Evolutionary conservation across 2,329 filamentous ascomycete genomes (phyloP), one percentile per base, ranked within the genome.

Genomic region (Decorospora gaudefroyi): DNA sequence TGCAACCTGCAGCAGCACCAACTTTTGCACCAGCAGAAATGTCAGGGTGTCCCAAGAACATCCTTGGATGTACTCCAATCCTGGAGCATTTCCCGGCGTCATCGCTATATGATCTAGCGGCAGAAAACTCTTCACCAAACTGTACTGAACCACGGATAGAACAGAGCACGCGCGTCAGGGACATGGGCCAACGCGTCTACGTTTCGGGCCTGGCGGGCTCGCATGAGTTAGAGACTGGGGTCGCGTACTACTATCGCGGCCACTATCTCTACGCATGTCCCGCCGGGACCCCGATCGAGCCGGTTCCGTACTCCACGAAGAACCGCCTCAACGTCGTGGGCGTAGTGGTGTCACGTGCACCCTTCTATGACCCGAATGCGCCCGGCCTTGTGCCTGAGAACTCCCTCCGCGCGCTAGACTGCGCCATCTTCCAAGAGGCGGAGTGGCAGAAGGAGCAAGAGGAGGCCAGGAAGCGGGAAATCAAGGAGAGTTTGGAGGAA

Each of bases 201-300:
- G 62, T 68, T 30, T 62, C 57, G 1, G 62, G 62, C 0, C 30
- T 68, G 1, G 15, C 21, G 5, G 62, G 59, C 9, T 17, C 39
- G 1, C 62, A 65, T 16, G 37, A 56, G 0, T 49, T 67, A 7
- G 44, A 60, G 11, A 40, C 30, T 0, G 64, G 60, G 1, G 39
- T 67, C 8, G 62, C 62, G 2, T 68, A 67, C 43, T 60, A 54
- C 34, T 64, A 62, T 37, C 62, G 65, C 7, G 64, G 65, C 2
- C 64, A 67, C 32, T 59, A 58, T 32, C 19, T 68, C 9, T 68
- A 67, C 33, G 49, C 51, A 1, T 49, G 16, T 8, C 51, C 47
- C 0, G 34, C 25, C 0, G 43, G 51, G 4, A 58, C 49, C 10
- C 52, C 64, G 0, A 46, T 67, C 15, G 51, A 62, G 29, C 62